These are phyloP conservation scores for Sugiyamaella neomexicana DNA, from an alignment of 1,139 yeast genomes.

Conservation along the genomic window DNA sequence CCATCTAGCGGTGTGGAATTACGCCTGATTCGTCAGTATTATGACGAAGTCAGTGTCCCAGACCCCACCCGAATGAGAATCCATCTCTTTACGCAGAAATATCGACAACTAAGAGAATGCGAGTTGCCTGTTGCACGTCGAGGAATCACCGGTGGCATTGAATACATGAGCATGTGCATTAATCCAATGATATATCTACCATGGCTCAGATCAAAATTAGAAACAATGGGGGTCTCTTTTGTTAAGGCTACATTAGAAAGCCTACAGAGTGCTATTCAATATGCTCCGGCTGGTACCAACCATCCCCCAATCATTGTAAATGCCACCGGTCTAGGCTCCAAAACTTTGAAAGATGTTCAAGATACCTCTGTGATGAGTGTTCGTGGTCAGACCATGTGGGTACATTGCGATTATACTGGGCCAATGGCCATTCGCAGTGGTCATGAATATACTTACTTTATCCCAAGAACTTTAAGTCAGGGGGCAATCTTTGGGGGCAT, in stretches of 20 bases:
- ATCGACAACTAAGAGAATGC: slow-evolving; percentile 41
- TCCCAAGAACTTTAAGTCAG: slow-evolving; percentile 59
- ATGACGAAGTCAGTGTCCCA: slow-evolving; percentile 48
- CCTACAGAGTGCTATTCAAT: slow-evolving; percentile 18
- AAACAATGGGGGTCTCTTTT: slow-evolving; percentile 23
- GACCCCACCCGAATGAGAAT: slow-evolving; percentile 47
- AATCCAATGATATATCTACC: slow-evolving; percentile 29
- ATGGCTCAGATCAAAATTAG: slow-evolving; percentile 25
- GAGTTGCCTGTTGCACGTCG: slow-evolving; percentile 45
- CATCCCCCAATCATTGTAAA: slow-evolving; percentile 48
- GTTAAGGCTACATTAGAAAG: slow-evolving; percentile 21
- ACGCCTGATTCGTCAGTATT: slow-evolving; percentile 54
- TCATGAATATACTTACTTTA: slow-evolving; percentile 49
- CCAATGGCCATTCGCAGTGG: slow-evolving; percentile 28
- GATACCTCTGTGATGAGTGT: slow-evolving; percentile 25
- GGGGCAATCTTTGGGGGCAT: slow-evolving; percentile 72
- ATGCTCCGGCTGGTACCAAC: not conserved
- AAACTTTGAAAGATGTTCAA: slow-evolving; percentile 19
- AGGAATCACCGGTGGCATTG: slow-evolving; percentile 47
- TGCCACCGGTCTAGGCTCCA: slow-evolving; percentile 57
- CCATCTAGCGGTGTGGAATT: slow-evolving; percentile 57
- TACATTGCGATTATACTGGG: slow-evolving; percentile 24
- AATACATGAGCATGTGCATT: slow-evolving; percentile 42
- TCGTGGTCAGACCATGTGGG: slow-evolving; percentile 31
- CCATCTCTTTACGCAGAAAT: slow-evolving; percentile 48